Evolutionary conservation across 495 filamentous ascomycete species (phyloP).

Genomic region (Venustampulla echinocandica): DNA sequence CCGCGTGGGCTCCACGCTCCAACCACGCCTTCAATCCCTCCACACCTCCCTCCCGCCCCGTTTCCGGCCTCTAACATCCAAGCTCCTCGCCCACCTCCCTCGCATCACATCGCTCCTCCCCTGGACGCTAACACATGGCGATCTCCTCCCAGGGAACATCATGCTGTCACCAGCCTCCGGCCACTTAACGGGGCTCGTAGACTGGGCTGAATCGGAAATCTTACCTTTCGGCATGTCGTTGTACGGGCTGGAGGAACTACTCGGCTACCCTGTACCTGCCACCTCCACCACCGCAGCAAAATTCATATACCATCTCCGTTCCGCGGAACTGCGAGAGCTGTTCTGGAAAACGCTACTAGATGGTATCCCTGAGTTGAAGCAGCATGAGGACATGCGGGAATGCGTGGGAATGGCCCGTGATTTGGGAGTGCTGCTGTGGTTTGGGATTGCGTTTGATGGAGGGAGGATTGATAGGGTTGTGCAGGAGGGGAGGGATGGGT

Average conservation of each 20-base stretch:
- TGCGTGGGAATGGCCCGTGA: slow-evolving; percentile 35
- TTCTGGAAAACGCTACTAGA: slow-evolving; percentile 40
- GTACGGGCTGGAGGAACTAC: slow-evolving; percentile 47
- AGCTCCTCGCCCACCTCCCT: slow-evolving; percentile 26
- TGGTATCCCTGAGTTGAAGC: slow-evolving; percentile 27
- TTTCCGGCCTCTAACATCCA: slow-evolving; percentile 25
- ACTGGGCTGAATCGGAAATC: slow-evolving; percentile 53
- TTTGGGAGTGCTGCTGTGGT: slow-evolving; percentile 48
- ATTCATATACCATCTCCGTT: slow-evolving; percentile 36
- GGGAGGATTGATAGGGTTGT: slow-evolving; percentile 45
- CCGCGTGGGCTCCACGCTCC: slow-evolving; percentile 30
- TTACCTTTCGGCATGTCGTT: slow-evolving; percentile 47
- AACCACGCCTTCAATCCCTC: slow-evolving; percentile 31
- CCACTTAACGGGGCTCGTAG: slow-evolving; percentile 40
- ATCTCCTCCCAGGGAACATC: slow-evolving; percentile 46
- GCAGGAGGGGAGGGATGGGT: slow-evolving; percentile 35
- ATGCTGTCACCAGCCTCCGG: slow-evolving; percentile 33
- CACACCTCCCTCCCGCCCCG: slow-evolving; percentile 29
- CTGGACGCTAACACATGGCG: slow-evolving; percentile 48
- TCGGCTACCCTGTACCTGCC: slow-evolving; percentile 30
- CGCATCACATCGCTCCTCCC: slow-evolving; percentile 36
- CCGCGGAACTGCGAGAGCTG: slow-evolving; percentile 29
- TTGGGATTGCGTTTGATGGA: slow-evolving; percentile 51
- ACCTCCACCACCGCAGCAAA: too few relatives aligned
- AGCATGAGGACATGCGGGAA: slow-evolving; percentile 16